Base-by-base conservation (phyloP, 2,329 filamentous ascomycete genomes). In the Cercospora canescens region DNA sequence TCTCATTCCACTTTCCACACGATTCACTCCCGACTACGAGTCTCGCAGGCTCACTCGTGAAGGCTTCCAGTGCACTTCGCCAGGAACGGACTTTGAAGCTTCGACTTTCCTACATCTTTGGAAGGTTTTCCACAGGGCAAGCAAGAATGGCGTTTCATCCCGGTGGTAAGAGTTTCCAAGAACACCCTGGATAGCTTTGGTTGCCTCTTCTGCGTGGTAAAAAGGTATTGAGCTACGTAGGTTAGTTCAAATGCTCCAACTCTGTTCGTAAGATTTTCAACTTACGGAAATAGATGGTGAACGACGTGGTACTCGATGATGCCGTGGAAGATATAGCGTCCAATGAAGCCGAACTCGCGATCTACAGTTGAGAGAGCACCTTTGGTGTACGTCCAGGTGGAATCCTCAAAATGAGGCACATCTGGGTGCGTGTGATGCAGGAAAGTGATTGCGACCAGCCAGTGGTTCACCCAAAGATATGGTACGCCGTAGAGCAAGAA, bases 361-460 rank as follows among this genome's bases (percentile, higher is more conserved):
- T 90, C 88, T 30, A 90, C 82, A 3, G 88, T 90, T 37, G 86
- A 84, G 14, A 87, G 79, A 2, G 88, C 87, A 28, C 88, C 88
- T 71, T 86, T 85, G 67, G 86, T 83, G 71, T 86, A 90, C 24
- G 84, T 87, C 88, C 88, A 90, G 62, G 81, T 80, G 18, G 84
- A 81, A 50, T 83, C 83, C 28, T 85, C 83, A 75, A 87, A 89
- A 77, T 89, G 85, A 18, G 84, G 84, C 57, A 88, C 80, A 3
- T 78, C 75, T 2, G 76, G 80, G 75, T 91, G 87, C 63, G 88
- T 90, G 82, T 92, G 89, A 79, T 92, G 89, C 21, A 92, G 87
- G 79, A 90, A 92, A 56, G 89, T 92, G 75, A 92, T 91, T 69
- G 88, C 88, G 21, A 92, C 88, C 62, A 91, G 83, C 88, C 88